These are phyloP conservation scores for Tuber brumale DNA, from an alignment of 495 filamentous ascomycete species.

Conservation along the genomic window DNA sequence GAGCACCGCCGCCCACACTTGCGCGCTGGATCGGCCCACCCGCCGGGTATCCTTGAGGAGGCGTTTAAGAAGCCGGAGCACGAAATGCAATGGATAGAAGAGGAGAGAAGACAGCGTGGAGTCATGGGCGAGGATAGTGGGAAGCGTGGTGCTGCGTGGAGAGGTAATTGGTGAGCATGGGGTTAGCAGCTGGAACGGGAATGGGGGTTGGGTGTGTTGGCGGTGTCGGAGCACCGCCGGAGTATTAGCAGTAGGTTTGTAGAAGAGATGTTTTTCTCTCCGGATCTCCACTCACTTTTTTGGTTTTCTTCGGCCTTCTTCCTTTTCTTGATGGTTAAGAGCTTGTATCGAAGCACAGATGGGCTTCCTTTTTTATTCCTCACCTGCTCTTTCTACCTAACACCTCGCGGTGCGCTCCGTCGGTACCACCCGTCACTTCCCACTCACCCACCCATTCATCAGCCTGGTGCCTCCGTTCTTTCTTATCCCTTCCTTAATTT, in stretches of 20 bases:
- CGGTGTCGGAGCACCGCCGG: constrained; percentile 41
- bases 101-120: constrained; percentile 54
- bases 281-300: neutral
- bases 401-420: neutral
- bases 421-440: neutral
- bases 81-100: constrained; percentile 81
- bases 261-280: neutral
- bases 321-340: neutral
- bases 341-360: neutral
- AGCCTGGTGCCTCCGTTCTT: neutral
- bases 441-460: neutral
- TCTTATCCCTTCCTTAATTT: neutral
- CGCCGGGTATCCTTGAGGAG: constrained; percentile 62
- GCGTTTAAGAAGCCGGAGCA: constrained; percentile 84
- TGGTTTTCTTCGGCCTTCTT: neutral
- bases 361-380: neutral
- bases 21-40: constrained; percentile 36
- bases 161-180: constrained; percentile 47
- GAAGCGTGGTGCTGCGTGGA: constrained; percentile 37
- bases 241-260: neutral
- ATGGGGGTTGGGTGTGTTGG: neutral
- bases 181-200: constrained; percentile 28
- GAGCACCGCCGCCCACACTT: constrained; percentile 23
- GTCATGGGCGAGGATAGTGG: constrained; percentile 47
- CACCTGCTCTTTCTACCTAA: neutral